Evolutionary conservation across 75 land plant genomes (phyloP).

Genomic region (Selaginella moellendorffii): DNA sequence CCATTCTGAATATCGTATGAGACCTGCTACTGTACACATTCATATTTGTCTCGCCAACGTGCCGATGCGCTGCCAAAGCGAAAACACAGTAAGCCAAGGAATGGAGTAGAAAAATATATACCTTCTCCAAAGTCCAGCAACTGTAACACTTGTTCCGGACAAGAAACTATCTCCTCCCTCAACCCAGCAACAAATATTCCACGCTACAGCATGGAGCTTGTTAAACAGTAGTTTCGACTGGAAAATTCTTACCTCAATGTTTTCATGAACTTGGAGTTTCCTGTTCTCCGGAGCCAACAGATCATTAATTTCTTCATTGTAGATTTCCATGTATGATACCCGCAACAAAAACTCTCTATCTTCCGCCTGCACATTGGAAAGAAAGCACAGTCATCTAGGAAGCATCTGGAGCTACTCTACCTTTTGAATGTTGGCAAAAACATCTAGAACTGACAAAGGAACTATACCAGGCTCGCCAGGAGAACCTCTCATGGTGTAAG

Average conservation of each 20-base stretch:
- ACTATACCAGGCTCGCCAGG: slow-evolving; percentile 69
- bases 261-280: slow-evolving; percentile 95
- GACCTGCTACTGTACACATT: slow-evolving; percentile 94
- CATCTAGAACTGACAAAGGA: slow-evolving; percentile 68
- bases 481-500: slow-evolving; percentile 93
- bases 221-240: no score
- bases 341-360: slow-evolving; percentile 84
- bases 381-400: slow-evolving; percentile 8
- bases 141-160: slow-evolving; percentile 80
- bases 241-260: slow-evolving; percentile 67
- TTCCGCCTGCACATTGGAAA: slow-evolving; percentile 28
- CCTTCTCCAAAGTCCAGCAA: slow-evolving; percentile 93
- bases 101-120: slow-evolving; percentile 15
- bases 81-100: background rate
- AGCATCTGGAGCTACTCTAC: slow-evolving; percentile 11
- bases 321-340: slow-evolving; percentile 98
- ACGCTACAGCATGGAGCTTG: slow-evolving; percentile 25
- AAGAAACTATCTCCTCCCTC: slow-evolving; percentile 87
- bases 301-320: slow-evolving; percentile 98
- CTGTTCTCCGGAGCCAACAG: slow-evolving; percentile 78
- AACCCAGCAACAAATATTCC: slow-evolving; percentile 98
- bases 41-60: slow-evolving; percentile 99
- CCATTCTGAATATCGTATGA: slow-evolving; percentile 98
- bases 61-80: slow-evolving; percentile 73
- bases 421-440: slow-evolving; percentile 55